A percentile compares a stretch with the other conserved stretches of the same genome.
Conservation (phyloP, 495 filamentous ascomycete genomes). For the Aspergillus baeticus region DNA sequence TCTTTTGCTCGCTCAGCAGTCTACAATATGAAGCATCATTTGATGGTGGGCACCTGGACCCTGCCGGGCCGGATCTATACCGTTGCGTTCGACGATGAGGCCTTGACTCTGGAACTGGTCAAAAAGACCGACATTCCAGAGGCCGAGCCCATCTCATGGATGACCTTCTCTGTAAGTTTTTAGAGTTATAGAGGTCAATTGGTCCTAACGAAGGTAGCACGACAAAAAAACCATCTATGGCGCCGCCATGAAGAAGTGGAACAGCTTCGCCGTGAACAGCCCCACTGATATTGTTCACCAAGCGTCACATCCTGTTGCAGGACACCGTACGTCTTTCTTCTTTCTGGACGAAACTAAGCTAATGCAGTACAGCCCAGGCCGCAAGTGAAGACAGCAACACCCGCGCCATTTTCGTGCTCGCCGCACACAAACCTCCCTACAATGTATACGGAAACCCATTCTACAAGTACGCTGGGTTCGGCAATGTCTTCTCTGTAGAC, state of each 20-base stretch:
- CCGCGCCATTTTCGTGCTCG: constrained; percentile 80
- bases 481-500: constrained; percentile 73
- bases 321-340: constrained; percentile 48
- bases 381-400: constrained; percentile 70
- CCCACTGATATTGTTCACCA: constrained; percentile 77
- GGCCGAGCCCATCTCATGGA: constrained; percentile 86
- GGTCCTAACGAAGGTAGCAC: constrained; percentile 47
- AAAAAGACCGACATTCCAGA: constrained; percentile 77
- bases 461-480: constrained; percentile 77
- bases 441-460: constrained; percentile 84
- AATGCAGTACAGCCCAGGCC: constrained; percentile 55
- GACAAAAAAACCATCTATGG: constrained; percentile 81
- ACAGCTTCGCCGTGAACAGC: constrained; percentile 71
- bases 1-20: too few species aligned
- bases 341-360: background rate
- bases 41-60: constrained; percentile 85
- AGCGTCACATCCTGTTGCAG: constrained; percentile 67
- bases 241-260: constrained; percentile 87
- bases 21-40: constrained; percentile 67
- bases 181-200: background rate
- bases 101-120: constrained; percentile 63
- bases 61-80: constrained; percentile 84
- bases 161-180: constrained; percentile 70
- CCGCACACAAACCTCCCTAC: constrained; percentile 72
- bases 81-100: constrained; percentile 77